Evolutionary conservation across 129 eudicot genomes (phyloP), one percentile per base, ranked within the genome.

Genomic region (Pseudognaphalium luteoalbum): DNA sequence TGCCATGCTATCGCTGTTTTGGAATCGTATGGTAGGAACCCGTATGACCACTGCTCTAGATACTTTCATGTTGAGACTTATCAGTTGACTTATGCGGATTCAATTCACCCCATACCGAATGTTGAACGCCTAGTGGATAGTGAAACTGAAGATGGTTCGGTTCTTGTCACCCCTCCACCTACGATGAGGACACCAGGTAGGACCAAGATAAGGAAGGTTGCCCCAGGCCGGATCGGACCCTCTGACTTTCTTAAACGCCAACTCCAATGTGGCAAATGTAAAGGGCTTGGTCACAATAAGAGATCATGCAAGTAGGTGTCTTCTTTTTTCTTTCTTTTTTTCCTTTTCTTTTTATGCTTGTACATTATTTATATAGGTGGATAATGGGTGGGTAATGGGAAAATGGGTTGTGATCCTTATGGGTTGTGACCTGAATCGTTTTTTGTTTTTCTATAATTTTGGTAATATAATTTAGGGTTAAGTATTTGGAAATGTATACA

Each of bases 211-310:
- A 77, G 86, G 69, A 76, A 74, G 73, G 79, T 69, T 17, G 87
- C 76, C 41, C 76, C 85, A 0, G 80, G 86, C n/a, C 78, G 86
- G 56, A 78, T 69, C 9, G 87, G 83, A 60, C 81, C 85, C 4
- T 71, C 79, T 3, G 90, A 83, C 44, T 78, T 83, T 61, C 81
- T 83, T n/a, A 86, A 83, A 73, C 85, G 85, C 35, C 86, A 84
- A 65, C 81, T 86, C 39, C 90, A 86, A 37, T 86, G 90, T 33
- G 86, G 90, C 47, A 86, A 79, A 76, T 86, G 90, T 83, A 86
- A 86, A 81, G 87, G 87, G 54, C 87, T 83, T 20, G 90, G 90
- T 20, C 90, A 86, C 76, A 86, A 86, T 70, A 86, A 83, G 81
- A 68, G 89, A 70, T 80, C 86, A 3, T 86, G 89, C 89, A 86